Conservation (phyloP, 2,329 filamentous ascomycete genomes). For the Exserohilum turcica region DNA sequence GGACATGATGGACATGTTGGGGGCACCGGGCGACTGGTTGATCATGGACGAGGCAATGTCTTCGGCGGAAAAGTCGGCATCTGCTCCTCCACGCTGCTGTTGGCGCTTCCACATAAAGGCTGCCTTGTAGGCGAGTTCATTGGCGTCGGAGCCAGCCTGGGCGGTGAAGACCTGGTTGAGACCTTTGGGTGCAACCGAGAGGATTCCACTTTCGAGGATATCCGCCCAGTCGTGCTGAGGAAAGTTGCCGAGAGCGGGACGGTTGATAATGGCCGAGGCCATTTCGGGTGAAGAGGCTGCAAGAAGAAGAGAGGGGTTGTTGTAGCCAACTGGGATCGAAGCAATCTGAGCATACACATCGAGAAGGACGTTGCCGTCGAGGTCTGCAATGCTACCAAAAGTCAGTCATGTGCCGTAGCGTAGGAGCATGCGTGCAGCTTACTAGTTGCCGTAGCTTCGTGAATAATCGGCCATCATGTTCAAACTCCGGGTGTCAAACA, state of each 20-base stretch:
- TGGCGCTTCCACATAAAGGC: slow-evolving; percentile 92
- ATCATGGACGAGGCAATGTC: slow-evolving; percentile 78
- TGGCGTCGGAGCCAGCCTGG: slow-evolving; percentile 87
- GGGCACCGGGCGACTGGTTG: slow-evolving; percentile 79
- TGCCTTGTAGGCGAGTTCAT: slow-evolving; percentile 93
- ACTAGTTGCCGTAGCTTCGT: slow-evolving; percentile 71
- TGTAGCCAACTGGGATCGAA: slow-evolving; percentile 90
- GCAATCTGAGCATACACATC: slow-evolving; percentile 89
- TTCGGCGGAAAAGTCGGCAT: slow-evolving; percentile 78
- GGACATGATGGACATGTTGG: slow-evolving; percentile 81
- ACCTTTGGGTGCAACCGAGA: slow-evolving; percentile 81
- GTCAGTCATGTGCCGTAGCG: slow-evolving; percentile 5
- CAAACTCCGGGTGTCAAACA: slow-evolving; percentile 84
- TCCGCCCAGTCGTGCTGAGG: slow-evolving; percentile 82
- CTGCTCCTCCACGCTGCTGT: slow-evolving; percentile 75
- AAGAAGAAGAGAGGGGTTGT: slow-evolving; percentile 76
- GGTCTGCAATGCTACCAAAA: slow-evolving; percentile 61
- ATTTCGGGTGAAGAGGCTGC: slow-evolving; percentile 78
- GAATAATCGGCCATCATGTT: slow-evolving; percentile 60
- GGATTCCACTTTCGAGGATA: slow-evolving; percentile 77
- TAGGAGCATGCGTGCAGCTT: slow-evolving; percentile 17
- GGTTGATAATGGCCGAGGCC: slow-evolving; percentile 80
- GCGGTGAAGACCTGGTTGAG: slow-evolving; percentile 89
- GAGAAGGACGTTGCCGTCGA: slow-evolving; percentile 73
- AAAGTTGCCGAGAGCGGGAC: slow-evolving; percentile 89